Evolutionary conservation across 139 green algal genomes (phyloP), one percentile per base, ranked within the genome.

Genomic region (Gonium pectorale): DNA sequence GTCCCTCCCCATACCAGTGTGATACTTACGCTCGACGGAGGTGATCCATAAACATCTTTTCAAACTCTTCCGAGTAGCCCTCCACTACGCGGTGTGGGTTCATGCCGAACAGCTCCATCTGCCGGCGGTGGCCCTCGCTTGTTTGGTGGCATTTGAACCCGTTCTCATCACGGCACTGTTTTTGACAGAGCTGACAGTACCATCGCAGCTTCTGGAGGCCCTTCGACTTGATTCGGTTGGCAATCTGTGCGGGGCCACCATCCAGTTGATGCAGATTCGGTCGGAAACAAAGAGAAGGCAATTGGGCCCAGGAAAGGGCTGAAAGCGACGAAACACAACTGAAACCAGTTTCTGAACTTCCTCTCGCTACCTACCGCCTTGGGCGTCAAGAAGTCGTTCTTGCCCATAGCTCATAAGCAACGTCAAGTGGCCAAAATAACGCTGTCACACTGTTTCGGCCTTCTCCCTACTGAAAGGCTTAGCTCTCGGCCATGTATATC

Each of bases 161-260:
- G 86, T 99, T 99, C 81, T 99, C 97, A 86, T 99, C 97, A 22
- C 97, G 91, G 87, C 97, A 99, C 87, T 98, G 96, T 90, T 99
- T 99, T 73, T 98, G 90, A 86, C 97, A 99, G 91, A 99, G 95
- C 92, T 99, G 97, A 78, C 95, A 98, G 88, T 98, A 97, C 92
- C 94, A 99, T 8, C 95, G 92, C 54, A 99, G 94, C 90, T 98
- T 98, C 79, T 97, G 92, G 40, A 99, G 90, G 17, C 97, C 97
- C 83, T 99, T 99, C 62, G 96, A 90, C 92, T 99, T 98, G 83
- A 98, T 98, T n/a, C 94, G 87, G 63, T 99, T 99, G 51, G 91
- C 94, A 83, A 99, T 99, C 83, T 96, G n/a, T n/a, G n/a, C n/a
- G n/a, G n/a, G n/a, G n/a, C n/a, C n/a, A n/a, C n/a, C n/a, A n/a